A percentile compares a stretch with the other conserved stretches of the same genome.
phyloP scores from a whole-genome alignment of 345 rosid genomes.

The Cardamine occulta region DNA sequence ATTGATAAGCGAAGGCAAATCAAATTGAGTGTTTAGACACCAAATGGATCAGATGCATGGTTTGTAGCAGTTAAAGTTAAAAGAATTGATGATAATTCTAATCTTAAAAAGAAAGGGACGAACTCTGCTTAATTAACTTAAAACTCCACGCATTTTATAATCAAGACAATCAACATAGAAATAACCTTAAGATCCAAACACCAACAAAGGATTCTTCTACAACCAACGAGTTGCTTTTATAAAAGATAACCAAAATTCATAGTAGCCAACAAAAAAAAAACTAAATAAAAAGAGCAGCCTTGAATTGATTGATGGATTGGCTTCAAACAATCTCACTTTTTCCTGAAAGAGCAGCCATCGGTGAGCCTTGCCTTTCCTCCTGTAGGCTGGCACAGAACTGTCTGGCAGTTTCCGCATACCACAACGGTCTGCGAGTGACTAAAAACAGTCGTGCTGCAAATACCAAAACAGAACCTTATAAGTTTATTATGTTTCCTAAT shows the following conservation, averaged over 20 bases:
- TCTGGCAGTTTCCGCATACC: slow-evolving; percentile 76
- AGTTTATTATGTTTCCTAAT: neutral
- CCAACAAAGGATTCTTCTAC: slow-evolving; percentile 27
- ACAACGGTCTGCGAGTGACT: slow-evolving; percentile 85
- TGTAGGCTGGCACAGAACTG: slow-evolving; percentile 74
- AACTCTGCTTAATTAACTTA: neutral
- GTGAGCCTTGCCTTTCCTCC: slow-evolving; percentile 73
- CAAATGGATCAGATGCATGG: neutral
- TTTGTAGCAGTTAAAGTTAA: neutral
- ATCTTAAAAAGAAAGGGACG: neutral
- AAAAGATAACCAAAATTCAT: slow-evolving; percentile 29
- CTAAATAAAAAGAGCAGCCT: neutral
- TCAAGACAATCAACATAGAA: slow-evolving; percentile 13
- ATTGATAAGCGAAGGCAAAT: too few relatives aligned
- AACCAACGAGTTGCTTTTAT: slow-evolving; percentile 22
- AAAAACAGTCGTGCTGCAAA: slow-evolving; percentile 68
- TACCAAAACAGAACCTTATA: neutral
- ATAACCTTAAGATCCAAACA: slow-evolving; percentile 28
- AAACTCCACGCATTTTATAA: neutral
- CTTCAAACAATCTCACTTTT: slow-evolving; percentile 51
- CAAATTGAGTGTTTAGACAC: neutral
- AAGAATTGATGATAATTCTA: neutral
- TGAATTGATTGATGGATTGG: neutral
- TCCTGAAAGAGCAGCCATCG: slow-evolving; percentile 79
- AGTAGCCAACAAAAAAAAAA: neutral